A percentile compares a stretch with the other conserved stretches of the same genome.
These are phyloP conservation scores for Globisporangium splendens DNA, from an alignment of 352 stramenopile genomes.

Conservation along the genomic window DNA sequence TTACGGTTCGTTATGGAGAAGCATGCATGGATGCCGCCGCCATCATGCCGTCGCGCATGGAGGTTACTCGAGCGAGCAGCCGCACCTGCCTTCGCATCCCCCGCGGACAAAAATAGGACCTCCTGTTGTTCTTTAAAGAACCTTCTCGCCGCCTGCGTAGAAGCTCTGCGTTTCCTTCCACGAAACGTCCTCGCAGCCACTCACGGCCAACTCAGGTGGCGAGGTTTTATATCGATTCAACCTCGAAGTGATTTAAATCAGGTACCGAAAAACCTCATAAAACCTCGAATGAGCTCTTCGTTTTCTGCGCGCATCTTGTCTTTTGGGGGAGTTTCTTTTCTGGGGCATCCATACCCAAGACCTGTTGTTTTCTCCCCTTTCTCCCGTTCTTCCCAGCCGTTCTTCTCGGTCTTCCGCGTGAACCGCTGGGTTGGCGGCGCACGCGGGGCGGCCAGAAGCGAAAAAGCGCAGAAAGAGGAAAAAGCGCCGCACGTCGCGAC, in stretches of 20 bases:
- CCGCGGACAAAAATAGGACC: background rate
- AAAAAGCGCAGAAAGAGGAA: constrained; percentile 39
- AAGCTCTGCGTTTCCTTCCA: constrained; percentile 6
- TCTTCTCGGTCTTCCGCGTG: constrained; percentile 7
- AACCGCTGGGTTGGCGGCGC: background rate
- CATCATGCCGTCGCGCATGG: too few relatives aligned
- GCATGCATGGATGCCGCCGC: too few relatives aligned
- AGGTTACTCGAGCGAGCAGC: too few relatives aligned
- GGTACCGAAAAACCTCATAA: background rate
- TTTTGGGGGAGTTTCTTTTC: background rate
- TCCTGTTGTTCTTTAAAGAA: constrained; percentile 8
- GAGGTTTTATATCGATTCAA: constrained; percentile 1
- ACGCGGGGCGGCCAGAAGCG: constrained; percentile 18
- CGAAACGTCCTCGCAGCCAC: constrained; percentile 16
- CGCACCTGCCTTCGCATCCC: too few relatives aligned
- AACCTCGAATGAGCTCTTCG: constrained; percentile 1
- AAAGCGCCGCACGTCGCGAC: constrained; percentile 15
- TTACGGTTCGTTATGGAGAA: too few relatives aligned
- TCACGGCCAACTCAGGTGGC: constrained; percentile 4
- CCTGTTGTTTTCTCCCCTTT: constrained; percentile 1
- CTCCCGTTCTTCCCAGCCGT: background rate
- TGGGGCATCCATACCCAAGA: background rate
- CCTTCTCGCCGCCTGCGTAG: constrained; percentile 3
- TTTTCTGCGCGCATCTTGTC: background rate
- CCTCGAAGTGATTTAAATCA: background rate